Conservation (phyloP, 1,284 basidiomycete species). For the Fistulina hepatica region DNA sequence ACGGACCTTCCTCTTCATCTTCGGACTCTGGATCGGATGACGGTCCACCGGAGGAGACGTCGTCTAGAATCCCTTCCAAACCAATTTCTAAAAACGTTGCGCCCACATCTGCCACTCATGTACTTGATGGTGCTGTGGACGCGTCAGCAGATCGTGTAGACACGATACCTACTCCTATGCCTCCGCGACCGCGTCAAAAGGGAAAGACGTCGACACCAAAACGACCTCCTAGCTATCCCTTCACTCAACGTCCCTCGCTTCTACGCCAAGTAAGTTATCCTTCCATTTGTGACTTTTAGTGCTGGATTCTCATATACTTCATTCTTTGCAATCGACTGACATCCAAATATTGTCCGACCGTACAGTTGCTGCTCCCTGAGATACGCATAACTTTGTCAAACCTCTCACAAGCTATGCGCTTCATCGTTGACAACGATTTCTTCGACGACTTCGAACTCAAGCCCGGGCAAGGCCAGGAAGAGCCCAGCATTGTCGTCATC, state of each 20-base stretch:
- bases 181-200: neutral
- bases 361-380: conserved; percentile 81
- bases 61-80: conserved; percentile 7
- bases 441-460: conserved; percentile 72
- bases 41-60: conserved; percentile 37
- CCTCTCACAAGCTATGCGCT: conserved; percentile 86
- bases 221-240: conserved; percentile 56
- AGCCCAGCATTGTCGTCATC: conserved; percentile 30
- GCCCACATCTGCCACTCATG: no score
- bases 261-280: conserved; percentile 58
- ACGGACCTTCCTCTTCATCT: neutral
- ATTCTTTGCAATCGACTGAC: no score
- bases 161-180: conserved; percentile 1
- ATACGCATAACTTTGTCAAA: conserved; percentile 87
- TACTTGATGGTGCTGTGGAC: no score
- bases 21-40: conserved; percentile 15
- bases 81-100: no score
- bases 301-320: neutral
- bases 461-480: conserved; percentile 67
- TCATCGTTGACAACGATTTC: conserved; percentile 89
- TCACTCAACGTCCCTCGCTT: conserved; percentile 54
- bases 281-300: no score
- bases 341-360: no score
- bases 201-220: conserved; percentile 26
- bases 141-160: no score